Base-by-base conservation (phyloP, 1,284 basidiomycete species). In the Peniophora sp. region DNA sequence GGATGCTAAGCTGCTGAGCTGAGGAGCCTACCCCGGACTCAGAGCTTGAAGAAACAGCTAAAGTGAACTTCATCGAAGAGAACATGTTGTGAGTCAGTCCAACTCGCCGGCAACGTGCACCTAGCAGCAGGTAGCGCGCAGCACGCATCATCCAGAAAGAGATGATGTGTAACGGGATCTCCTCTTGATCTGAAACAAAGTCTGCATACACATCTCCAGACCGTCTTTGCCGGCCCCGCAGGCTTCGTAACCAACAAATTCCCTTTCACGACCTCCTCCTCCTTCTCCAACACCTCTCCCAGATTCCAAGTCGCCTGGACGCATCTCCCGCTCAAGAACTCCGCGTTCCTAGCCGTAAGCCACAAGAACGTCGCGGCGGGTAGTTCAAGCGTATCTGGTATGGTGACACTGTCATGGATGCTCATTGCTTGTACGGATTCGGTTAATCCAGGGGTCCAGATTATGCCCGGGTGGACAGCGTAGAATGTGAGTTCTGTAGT, bases 241-340 rank as follows among this genome's bases (percentile, higher is more conserved):
- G 48, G 20, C 22, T 47, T 51, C 44, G 18, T 51, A 3, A 54
- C 52, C 24, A 54, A 47, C 17, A 34, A 39, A 20, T 47, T 47
- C 12, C 35, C 14, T 27, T 39, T 35, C 8, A 51, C 24, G 18
- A 54, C 47, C 43, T 51, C 51, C 27, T 50, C 51, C 42, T 52
- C 52, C 32, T 49, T n/a, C 36, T 48, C 32, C 22, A 27, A 44
- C 22, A 56, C 39, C 42, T 54, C 55, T 15, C 34, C 46, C 22
- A 56, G 41, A 44, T 56, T 51, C 55, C 55, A 56, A 10, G 24
- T 42, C 22, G 51, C 44, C 9, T 39, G 24, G 11, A 54, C 41
- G 35, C 36, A 45, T 20, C 43, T 18, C 14, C 43, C 43, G 43
- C 20, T 45, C n/a, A 45, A 22, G 20, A 20, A 45, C 43, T 45